Evolutionary conservation across 2,329 filamentous ascomycete genomes (phyloP).

Genomic region (Metarhizium brunneum): DNA sequence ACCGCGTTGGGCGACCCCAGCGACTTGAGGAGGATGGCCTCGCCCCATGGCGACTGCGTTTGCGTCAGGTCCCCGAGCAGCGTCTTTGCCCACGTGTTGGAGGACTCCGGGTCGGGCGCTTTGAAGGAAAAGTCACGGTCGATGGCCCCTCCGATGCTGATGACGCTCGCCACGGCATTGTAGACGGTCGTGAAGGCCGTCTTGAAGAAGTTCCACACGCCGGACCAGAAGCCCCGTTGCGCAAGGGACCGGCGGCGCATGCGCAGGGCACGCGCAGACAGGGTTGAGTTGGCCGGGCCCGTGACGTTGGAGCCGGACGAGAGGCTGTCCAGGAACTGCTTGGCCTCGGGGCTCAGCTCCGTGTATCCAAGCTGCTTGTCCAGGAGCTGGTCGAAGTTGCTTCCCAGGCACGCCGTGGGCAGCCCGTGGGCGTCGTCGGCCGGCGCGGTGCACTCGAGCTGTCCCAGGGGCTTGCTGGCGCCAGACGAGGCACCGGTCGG

Average conservation of each 20-base stretch:
- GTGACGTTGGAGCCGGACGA: not conserved
- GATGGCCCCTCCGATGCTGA: slow-evolving; percentile 7
- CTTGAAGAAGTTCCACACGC: not conserved
- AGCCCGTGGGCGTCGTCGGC: slow-evolving; percentile 1
- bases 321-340: slow-evolving; percentile 6
- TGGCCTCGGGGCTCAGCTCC: slow-evolving; percentile 7
- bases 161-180: slow-evolving; percentile 1
- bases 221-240: slow-evolving; percentile 6
- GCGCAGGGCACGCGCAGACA: not conserved
- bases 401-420: slow-evolving; percentile 5
- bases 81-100: not conserved
- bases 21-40: slow-evolving; percentile 2
- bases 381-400: slow-evolving; percentile 4
- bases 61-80: not conserved
- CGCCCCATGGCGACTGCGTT: slow-evolving; percentile 3
- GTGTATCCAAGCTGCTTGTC: slow-evolving; percentile 3
- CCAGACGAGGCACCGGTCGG: not conserved
- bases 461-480: not conserved
- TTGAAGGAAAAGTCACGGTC: slow-evolving; percentile 11
- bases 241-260: slow-evolving; percentile 2
- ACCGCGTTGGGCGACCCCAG: not conserved
- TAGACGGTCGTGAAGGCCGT: not conserved
- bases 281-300: not conserved
- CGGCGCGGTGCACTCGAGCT: not conserved
- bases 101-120: slow-evolving; percentile 9